Base-by-base conservation (phyloP, 441 rosid genomes). In the Gossypium davidsonii region DNA sequence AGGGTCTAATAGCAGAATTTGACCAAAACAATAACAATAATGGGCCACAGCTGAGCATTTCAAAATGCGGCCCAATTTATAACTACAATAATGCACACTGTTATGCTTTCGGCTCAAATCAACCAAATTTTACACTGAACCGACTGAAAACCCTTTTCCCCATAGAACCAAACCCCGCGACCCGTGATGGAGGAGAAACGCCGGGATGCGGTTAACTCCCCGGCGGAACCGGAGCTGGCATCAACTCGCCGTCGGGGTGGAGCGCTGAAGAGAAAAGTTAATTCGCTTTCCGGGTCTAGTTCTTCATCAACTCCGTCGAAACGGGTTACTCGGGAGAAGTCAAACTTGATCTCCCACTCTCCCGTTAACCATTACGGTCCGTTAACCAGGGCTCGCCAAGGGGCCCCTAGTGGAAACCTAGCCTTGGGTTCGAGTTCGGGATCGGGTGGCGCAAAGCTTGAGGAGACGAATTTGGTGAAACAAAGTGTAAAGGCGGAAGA, bases 321-420 rank as follows among this genome's bases (percentile, higher is more conserved):
- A 73, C 86, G 98, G 74, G 74, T 84, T 67, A 82, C 91, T 56
- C 91, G 98, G n/a, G 99, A 94, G 83, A 94, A 94, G 87, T 78
- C 86, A 70, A 82, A 81, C 74, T 79, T 83, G 56, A 75, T 82
- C 57, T 84, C 90, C 76, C 84, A 82, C 63, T 11, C 87, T 18
- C 88, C 87, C 80, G 78, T 85, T 56, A 66, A 49, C 81, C 97
- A 94, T 74, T 86, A 86, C 79, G 99, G 99, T 0, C 99, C 99
- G 9, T 75, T 92, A 74, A 94, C 99, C 2, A 87, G 98, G 77
- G 97, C 97, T 72, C 91, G 96, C 49, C 93, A 90, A 12, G 77
- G 72, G 70, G 85, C 84, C 10, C 97, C 97, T 0, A 75, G 75
- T 75, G 72, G 48, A 18, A 84, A 44, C 76, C 71, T 69, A 23